Conservation (phyloP, 2,329 filamentous ascomycete genomes). For the Scytalidium lignicola region DNA sequence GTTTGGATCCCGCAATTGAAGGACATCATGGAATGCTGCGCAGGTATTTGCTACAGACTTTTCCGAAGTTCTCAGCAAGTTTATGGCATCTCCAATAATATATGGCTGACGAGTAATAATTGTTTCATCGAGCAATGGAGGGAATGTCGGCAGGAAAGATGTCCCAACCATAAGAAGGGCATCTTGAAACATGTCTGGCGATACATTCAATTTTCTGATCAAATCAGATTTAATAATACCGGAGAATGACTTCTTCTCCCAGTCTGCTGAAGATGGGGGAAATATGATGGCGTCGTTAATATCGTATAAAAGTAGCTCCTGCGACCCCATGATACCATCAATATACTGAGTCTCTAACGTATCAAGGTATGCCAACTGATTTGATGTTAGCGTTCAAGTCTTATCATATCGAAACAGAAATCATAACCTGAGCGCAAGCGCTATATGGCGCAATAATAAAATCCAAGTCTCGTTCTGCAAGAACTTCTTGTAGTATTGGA, state of each 20-base stretch:
- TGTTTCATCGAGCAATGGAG: conserved; percentile 60
- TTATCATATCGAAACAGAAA: conserved; percentile 15
- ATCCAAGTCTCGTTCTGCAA: conserved; percentile 63
- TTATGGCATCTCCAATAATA: conserved; percentile 71
- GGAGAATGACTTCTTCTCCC: conserved; percentile 60
- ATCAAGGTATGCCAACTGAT: conserved; percentile 72
- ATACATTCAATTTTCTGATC: conserved; percentile 61
- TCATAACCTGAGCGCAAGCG: conserved; percentile 72
- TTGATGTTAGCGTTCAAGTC: conserved; percentile 12
- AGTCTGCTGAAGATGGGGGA: conserved; percentile 60
- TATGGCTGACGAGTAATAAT: conserved; percentile 45
- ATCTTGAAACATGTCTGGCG: conserved; percentile 74
- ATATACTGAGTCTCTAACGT: conserved; percentile 61
- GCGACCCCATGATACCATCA: conserved; percentile 75
- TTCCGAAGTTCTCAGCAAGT: conserved; percentile 67
- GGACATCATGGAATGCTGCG: conserved; percentile 72
- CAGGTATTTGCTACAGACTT: conserved; percentile 69
- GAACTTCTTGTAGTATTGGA: conserved; percentile 68
- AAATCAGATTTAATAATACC: conserved; percentile 63
- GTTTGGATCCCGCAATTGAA: conserved; percentile 62
- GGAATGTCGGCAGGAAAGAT: conserved; percentile 73
- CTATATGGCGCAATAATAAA: conserved; percentile 85
- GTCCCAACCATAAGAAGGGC: conserved; percentile 79
- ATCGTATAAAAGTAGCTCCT: conserved; percentile 81
- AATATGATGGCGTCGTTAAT: conserved; percentile 70